Evolutionary conservation across 2,329 filamentous ascomycete genomes (phyloP).

Genomic region (Sarocladium kiliense): DNA sequence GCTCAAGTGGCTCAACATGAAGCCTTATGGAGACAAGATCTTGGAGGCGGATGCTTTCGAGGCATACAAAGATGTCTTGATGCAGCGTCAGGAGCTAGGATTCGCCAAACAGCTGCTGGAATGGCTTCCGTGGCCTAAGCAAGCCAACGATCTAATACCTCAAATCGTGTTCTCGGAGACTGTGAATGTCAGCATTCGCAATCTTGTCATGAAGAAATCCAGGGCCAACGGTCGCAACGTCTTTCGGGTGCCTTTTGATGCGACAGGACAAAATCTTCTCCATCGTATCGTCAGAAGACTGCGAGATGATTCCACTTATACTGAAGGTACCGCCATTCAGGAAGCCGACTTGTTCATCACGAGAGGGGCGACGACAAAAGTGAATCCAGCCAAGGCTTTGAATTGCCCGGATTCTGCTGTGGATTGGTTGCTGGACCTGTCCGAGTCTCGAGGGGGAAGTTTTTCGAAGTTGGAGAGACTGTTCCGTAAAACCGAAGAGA

Average conservation of each 20-base stretch:
- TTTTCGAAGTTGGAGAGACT: not conserved
- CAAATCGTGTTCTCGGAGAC: not conserved
- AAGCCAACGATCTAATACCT: not conserved
- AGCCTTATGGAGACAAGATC: not conserved
- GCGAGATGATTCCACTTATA: not conserved
- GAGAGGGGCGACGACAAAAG: not conserved
- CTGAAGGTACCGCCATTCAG: not conserved
- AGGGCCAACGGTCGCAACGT: too few species aligned
- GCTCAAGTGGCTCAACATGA: not conserved
- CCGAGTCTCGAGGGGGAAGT: not conserved
- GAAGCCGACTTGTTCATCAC: not conserved
- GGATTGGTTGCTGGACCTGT: not conserved
- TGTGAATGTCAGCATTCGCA: not conserved
- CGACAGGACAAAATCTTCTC: not conserved
- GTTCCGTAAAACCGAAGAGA: not conserved
- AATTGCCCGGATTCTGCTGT: not conserved
- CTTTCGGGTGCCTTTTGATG: not conserved
- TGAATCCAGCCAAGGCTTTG: not conserved
- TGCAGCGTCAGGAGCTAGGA: not conserved
- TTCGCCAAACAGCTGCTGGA: not conserved
- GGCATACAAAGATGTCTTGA: not conserved
- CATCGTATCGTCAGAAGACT: not conserved
- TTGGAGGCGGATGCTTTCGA: not conserved
- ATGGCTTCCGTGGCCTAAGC: not conserved
- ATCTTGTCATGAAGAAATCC: not conserved